Evolutionary conservation across 106 monocot genomes (phyloP).

Genomic region (Dendrobium huoshanense): DNA sequence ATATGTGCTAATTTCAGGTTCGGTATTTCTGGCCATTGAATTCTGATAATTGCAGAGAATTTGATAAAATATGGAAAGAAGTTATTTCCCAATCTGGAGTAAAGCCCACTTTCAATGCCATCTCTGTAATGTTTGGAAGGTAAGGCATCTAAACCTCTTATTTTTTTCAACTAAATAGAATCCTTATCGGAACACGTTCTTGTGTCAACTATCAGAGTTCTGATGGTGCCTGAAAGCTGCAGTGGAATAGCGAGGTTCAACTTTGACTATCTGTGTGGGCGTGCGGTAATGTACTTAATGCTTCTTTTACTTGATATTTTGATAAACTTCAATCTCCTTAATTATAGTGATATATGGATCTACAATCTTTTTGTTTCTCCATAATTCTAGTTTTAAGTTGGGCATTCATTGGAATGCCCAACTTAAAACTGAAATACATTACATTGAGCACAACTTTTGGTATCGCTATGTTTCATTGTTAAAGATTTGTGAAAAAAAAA

Average conservation of each 20-base stretch:
- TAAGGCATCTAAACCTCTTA: conserved; percentile 5
- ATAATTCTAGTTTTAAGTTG: no score
- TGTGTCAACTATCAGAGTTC: conserved; percentile 28
- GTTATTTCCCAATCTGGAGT: conserved; percentile 39
- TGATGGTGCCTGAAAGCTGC: conserved; percentile 83
- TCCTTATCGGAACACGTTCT: background rate
- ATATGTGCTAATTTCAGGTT: conserved; percentile 30
- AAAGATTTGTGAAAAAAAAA: no score
- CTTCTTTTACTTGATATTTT: no score
- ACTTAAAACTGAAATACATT: no score
- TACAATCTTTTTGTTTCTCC: no score
- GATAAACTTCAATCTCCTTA: no score
- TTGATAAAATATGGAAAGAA: conserved; percentile 48
- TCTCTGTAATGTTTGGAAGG: conserved; percentile 98
- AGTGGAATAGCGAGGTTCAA: conserved; percentile 75
- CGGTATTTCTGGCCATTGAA: conserved; percentile 65
- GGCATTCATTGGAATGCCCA: no score
- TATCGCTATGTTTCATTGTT: no score
- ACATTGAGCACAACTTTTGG: no score
- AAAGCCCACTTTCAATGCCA: conserved; percentile 29
- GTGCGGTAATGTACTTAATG: conserved; percentile 51
- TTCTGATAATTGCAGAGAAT: conserved; percentile 23
- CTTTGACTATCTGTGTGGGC: conserved; percentile 89
- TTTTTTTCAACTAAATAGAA: background rate
- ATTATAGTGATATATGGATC: no score